Evolutionary conservation across 495 filamentous ascomycete genomes (phyloP).

Genomic region (Aspergillus haitiensis): DNA sequence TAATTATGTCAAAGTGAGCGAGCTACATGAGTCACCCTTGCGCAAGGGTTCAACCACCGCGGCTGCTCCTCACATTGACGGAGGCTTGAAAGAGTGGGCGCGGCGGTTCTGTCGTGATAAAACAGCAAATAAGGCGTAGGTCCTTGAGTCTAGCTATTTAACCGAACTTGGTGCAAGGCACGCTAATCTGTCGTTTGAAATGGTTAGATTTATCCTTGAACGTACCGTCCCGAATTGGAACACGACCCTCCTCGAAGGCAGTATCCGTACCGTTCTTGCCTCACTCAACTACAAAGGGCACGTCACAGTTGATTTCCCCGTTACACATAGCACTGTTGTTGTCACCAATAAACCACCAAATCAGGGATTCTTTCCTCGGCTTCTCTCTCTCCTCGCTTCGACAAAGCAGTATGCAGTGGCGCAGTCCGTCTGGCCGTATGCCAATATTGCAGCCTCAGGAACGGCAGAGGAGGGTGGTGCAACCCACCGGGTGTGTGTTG

Average conservation of each 20-base stretch:
- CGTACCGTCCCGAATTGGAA: conserved; percentile 2
- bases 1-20: not conserved
- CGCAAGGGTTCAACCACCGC: not conserved
- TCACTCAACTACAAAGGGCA: not conserved
- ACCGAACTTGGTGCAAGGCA: not conserved
- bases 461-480: not conserved
- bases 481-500: not conserved
- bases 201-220: not conserved
- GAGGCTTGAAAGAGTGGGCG: not conserved
- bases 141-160: not conserved
- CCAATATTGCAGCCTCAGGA: not conserved
- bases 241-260: not conserved
- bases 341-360: not conserved
- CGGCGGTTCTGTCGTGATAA: conserved; percentile 5
- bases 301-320: not conserved
- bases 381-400: not conserved
- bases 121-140: not conserved
- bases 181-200: not conserved
- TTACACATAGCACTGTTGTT: not conserved
- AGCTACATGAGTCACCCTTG: not conserved
- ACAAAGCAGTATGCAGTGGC: not conserved
- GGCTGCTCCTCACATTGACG: not conserved
- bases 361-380: not conserved
- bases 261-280: not conserved
- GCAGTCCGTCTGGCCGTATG: conserved; percentile 1